Base-by-base conservation (phyloP, 495 filamentous ascomycete species). In the Penicillium canariense region DNA sequence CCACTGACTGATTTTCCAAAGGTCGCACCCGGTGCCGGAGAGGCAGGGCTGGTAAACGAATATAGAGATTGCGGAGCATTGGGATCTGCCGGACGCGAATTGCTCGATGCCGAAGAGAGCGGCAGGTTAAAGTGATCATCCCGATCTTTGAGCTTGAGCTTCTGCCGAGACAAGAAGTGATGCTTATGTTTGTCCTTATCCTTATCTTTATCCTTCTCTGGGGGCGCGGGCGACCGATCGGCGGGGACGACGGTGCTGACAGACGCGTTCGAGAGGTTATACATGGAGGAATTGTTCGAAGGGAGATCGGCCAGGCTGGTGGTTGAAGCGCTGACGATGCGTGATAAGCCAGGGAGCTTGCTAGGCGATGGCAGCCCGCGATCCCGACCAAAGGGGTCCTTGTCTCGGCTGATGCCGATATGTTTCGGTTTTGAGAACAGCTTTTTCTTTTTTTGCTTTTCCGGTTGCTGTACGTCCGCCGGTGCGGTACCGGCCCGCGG, bases 141-240 rank as follows among this genome's bases (percentile, higher is more conserved):
- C 54, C 83, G 86, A 48, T 87, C 87, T 61, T 87, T 92, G 18
- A 92, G 72, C 68, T 95, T 97, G 66, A 97, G 81, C 69, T 96
- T 96, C 72, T 95, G 90, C 40, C 94, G 80, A 3, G 90, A 91
- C 47, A 97, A 65, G 66, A 97, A 97, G 63, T 97, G 88, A 58
- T 86, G 85, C 56, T 83, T 86, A 60, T 87, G 84, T 64, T 88
- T 88, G 39, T 88, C 84, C 61, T 71, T 69, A 1, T 70, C 68
- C 39, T 71, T 74, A 43, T 73, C 76, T 44, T 70, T 71, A 0
- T 74, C 69, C 51, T 75, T 72, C 14, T 73, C 69, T 31, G 61
- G 61, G 2, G 55, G 56, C 3, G 56, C 55, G 18, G 59, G 48
- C 9, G 70, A 62, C 12, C 72, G 68, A 60, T 77, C 70, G 1